Conservation (phyloP, 352 stramenopile species). For the Phytopythium montanum region DNA sequence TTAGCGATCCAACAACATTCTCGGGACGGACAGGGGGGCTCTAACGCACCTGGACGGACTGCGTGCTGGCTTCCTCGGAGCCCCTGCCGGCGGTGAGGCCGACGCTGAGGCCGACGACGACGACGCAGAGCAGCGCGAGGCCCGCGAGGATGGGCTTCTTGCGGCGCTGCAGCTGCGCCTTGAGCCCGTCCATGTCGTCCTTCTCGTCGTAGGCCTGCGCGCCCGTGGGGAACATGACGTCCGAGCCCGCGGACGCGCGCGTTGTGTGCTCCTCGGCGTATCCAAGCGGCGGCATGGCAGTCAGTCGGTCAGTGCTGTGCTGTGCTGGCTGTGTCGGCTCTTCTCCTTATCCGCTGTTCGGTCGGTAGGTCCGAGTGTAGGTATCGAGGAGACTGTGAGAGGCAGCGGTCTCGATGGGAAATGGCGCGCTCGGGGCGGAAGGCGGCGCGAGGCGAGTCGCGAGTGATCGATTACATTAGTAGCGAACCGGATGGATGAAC, state of each 20-base stretch:
- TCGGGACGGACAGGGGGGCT: not conserved
- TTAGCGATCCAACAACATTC: not conserved
- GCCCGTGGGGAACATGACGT: slow-evolving; percentile 13
- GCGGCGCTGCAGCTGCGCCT: slow-evolving; percentile 29
- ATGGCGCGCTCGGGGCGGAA: not conserved
- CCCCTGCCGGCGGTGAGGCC: slow-evolving; percentile 14
- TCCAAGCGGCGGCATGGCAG: slow-evolving; percentile 10
- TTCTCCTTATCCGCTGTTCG: slow-evolving; percentile 1
- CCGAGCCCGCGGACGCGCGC: slow-evolving; percentile 28
- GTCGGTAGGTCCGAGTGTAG: no score
- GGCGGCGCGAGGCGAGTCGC: not conserved
- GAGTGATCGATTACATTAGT: not conserved
- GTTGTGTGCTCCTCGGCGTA: slow-evolving; percentile 38
- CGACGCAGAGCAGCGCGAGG: slow-evolving; percentile 47
- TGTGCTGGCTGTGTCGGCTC: no score
- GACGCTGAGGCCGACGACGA: slow-evolving; percentile 45
- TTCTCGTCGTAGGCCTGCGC: slow-evolving; percentile 42
- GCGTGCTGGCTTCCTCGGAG: slow-evolving; percentile 20
- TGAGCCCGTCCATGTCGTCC: slow-evolving; percentile 44
- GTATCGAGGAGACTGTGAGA: slow-evolving; percentile 7
- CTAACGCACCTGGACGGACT: slow-evolving; percentile 32
- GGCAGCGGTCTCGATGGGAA: slow-evolving; percentile 9
- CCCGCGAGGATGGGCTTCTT: slow-evolving; percentile 72
- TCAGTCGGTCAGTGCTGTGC: not conserved
- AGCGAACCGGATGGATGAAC: not conserved